A percentile compares a stretch with the other conserved stretches of the same genome.
These are phyloP conservation scores for Aspergillus pseudoglaucus DNA, from an alignment of 2,329 filamentous ascomycete species.

Conservation along the genomic window DNA sequence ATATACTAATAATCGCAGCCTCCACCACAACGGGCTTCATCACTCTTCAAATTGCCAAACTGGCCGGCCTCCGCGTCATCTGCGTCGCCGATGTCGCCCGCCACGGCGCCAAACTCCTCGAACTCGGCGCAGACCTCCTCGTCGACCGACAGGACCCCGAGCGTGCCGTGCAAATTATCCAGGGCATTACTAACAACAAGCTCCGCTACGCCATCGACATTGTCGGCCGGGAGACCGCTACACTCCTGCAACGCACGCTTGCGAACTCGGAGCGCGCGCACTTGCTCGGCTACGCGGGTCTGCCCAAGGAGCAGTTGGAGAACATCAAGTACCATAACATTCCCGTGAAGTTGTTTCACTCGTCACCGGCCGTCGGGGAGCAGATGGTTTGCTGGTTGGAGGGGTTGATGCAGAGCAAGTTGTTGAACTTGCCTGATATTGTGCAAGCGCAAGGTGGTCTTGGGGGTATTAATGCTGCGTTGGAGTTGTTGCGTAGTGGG, in stretches of 20 bases:
- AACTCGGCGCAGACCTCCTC: constrained; percentile 55
- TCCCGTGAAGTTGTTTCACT: constrained; percentile 71
- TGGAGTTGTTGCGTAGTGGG: constrained; percentile 60
- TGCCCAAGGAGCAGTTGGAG: constrained; percentile 51
- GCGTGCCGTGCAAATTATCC: constrained; percentile 60
- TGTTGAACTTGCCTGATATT: constrained; percentile 58
- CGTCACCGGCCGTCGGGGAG: constrained; percentile 57
- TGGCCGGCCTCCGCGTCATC: constrained; percentile 59
- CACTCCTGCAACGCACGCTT: constrained; percentile 51
- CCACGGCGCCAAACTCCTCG: constrained; percentile 55
- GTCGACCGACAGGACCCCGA: constrained; percentile 62
- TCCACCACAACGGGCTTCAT: constrained; percentile 66
- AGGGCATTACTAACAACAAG: constrained; percentile 49
- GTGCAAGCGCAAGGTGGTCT: constrained; percentile 59
- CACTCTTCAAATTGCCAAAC: constrained; percentile 60
- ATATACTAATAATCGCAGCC: constrained; percentile 27
- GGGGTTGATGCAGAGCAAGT: constrained; percentile 49
- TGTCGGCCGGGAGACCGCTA: constrained; percentile 57
- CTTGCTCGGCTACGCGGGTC: constrained; percentile 60
- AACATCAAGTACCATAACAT: constrained; percentile 57
- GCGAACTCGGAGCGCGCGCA: constrained; percentile 40
- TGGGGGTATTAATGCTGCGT: constrained; percentile 58
- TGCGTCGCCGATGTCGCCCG: constrained; percentile 61
- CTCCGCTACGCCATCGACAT: constrained; percentile 66
- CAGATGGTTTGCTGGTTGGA: constrained; percentile 62